Evolutionary conservation across 768 basidiomycete genomes (phyloP).

Genomic region (Solioccasus polychromus): DNA sequence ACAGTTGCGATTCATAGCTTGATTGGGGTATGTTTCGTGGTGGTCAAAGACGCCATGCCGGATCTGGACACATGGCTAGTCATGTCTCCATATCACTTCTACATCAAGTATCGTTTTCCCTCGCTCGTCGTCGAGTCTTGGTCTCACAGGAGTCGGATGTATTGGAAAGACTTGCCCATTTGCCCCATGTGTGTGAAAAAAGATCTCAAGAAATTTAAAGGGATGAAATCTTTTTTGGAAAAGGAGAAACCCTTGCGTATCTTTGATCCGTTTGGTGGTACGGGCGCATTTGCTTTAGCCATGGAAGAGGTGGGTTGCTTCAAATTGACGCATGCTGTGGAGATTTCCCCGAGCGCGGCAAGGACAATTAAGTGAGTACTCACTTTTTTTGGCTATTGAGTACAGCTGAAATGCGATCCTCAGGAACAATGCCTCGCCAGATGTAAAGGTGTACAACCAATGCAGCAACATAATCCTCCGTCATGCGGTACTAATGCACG

Average conservation of each 20-base stretch:
- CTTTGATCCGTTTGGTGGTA: conserved; percentile 44
- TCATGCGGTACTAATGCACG: conserved; percentile 52
- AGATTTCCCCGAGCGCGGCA: conserved; percentile 75
- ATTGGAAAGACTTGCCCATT: conserved; percentile 36
- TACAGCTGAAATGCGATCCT: conserved; percentile 4
- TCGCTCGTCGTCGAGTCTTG: conserved; percentile 38
- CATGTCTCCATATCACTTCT: conserved; percentile 58
- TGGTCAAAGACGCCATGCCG: conserved; percentile 33
- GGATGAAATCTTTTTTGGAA: conserved; percentile 32
- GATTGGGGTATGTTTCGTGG: conserved; percentile 48
- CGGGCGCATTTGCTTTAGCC: conserved; percentile 61
- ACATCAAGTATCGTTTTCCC: conserved; percentile 49
- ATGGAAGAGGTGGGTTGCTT: conserved; percentile 55
- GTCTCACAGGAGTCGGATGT: conserved; percentile 33
- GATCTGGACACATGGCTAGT: conserved; percentile 46
- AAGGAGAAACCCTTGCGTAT: conserved; percentile 27
- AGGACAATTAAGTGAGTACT: conserved; percentile 54
- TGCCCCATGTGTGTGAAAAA: conserved; percentile 44
- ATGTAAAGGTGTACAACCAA: conserved; percentile 61
- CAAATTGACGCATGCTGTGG: conserved; percentile 62
- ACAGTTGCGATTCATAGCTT: conserved; percentile 37
- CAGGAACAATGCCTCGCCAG: conserved; percentile 50
- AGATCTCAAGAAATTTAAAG: conserved; percentile 30
- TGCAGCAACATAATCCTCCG: conserved; percentile 64
- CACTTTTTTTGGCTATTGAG: neutral